Conservation (phyloP, 1,284 basidiomycete genomes). For the Singerocomus rubriflavus region DNA sequence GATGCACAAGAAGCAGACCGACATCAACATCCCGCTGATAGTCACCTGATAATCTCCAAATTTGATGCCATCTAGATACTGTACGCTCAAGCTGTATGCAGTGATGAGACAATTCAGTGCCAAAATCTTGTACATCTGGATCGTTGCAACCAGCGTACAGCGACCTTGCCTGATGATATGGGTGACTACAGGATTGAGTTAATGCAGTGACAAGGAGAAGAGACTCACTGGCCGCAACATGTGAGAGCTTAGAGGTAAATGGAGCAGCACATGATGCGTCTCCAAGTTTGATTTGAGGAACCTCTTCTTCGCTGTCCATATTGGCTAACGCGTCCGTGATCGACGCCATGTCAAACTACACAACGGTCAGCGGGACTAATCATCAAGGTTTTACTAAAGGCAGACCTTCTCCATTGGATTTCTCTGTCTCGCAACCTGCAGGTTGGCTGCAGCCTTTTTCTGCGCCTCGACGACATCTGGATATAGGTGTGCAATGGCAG, state of each 20-base stretch:
- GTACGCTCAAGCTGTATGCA: slow-evolving; percentile 92
- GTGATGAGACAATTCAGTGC: slow-evolving; percentile 95
- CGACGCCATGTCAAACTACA: slow-evolving; percentile 79
- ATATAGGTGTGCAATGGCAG: slow-evolving; percentile 77
- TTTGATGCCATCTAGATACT: slow-evolving; percentile 96
- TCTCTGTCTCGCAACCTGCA: slow-evolving; percentile 63
- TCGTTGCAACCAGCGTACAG: slow-evolving; percentile 93
- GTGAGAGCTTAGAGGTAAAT: slow-evolving; percentile 93
- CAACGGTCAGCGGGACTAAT: slow-evolving; percentile 3
- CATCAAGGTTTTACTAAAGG: not conserved
- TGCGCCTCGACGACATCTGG: slow-evolving; percentile 92
- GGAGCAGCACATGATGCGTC: slow-evolving; percentile 96
- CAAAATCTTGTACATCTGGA: slow-evolving; percentile 99
- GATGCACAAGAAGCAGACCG: slow-evolving; percentile 94
- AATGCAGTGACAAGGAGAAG: not conserved
- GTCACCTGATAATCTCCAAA: slow-evolving; percentile 96
- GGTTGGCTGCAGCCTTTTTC: slow-evolving; percentile 65
- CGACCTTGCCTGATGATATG: slow-evolving; percentile 96
- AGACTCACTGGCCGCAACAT: slow-evolving; percentile 84
- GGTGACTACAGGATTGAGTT: slow-evolving; percentile 56
- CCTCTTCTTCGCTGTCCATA: slow-evolving; percentile 89
- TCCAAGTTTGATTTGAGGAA: slow-evolving; percentile 95
- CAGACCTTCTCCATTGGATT: slow-evolving; percentile 90
- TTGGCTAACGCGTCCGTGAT: slow-evolving; percentile 91
- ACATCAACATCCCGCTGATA: slow-evolving; percentile 93